phyloP scores from a whole-genome alignment of 768 basidiomycete genomes.

The Leccinum subtestaceum region DNA sequence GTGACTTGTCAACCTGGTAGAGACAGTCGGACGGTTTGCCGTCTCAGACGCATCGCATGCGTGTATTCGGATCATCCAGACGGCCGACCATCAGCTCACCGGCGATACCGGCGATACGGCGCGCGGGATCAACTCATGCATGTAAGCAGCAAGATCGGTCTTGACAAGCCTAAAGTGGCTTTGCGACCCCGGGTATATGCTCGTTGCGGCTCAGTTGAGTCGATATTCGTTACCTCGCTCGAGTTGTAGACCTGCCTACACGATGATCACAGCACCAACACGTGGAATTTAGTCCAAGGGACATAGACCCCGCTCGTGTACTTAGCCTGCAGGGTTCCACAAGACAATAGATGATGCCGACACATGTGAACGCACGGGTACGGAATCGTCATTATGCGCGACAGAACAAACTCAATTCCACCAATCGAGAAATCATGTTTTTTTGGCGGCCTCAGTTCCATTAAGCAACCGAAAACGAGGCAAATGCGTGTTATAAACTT shows the following conservation, averaged over 20 bases:
- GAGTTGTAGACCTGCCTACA: neutral
- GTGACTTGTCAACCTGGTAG: slow-evolving; percentile 1
- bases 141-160: neutral
- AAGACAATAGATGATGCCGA: neutral
- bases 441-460: slow-evolving; percentile 15
- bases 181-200: neutral
- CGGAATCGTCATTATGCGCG: neutral
- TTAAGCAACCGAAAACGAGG: slow-evolving; percentile 25
- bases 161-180: neutral
- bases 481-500: slow-evolving; percentile 20
- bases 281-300: neutral
- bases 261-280: neutral
- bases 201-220: neutral
- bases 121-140: slow-evolving; percentile 5
- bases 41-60: neutral
- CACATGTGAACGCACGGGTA: neutral
- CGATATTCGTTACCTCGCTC: neutral
- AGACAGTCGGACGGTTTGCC: neutral
- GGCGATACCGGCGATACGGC: neutral
- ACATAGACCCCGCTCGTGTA: neutral
- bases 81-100: neutral
- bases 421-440: neutral
- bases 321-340: neutral
- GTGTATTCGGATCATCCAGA: slow-evolving; percentile 1
- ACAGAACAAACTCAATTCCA: slow-evolving; percentile 3